Evolutionary conservation across 106 monocot genomes (phyloP), one percentile per base, ranked within the genome.

Genomic region (Allium cepa): DNA sequence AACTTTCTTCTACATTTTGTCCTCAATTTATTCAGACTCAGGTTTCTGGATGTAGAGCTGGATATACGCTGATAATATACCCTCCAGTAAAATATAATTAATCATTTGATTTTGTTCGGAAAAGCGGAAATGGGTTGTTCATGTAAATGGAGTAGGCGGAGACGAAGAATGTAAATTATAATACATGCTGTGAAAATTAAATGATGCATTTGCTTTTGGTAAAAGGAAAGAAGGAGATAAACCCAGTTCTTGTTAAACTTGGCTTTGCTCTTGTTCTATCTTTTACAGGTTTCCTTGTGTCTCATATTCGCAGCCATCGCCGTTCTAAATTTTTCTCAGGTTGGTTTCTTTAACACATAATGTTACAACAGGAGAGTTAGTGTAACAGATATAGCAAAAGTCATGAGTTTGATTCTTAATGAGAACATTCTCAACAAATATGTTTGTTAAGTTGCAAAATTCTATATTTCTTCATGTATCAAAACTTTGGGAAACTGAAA

Each of bases 181-280:
- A 28, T 26, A 62, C 15, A 16, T 14, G 5, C 8, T 45, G 36
- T 14, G 47, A 17, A 65, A 9, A 50, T 9, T 22, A 51, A 51
- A 22, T 15, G 26, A 73, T 64, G 80, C 56, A 70, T 55, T 55
- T 55, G 63, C 12, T 68, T 15, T 17, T 45, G 51, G 73, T 71
- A 26, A 73, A 71, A 57, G 70, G 58, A 8, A 60, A 46, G 69
- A 71, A 69, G 26, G 73, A 68, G 14, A 57, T 78, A 52, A 74
- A 75, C 46, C 77, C 72, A 11, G n/a, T 88, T 50, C 3, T 81
- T 14, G 36, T 84, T 17, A 81, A 76, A 50, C 13, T 84, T 1
- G 81, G 88, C 45, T 46, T 76, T 47, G 78, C 83, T 17, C 62
- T 87, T 11, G 75, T 80, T 56, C 66, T 83, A 50, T 81, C 83